A percentile compares a stretch with the other conserved stretches of the same genome.
phyloP scores from a whole-genome alignment of 2,329 filamentous ascomycete genomes.

The Aspergillus floridensis region DNA sequence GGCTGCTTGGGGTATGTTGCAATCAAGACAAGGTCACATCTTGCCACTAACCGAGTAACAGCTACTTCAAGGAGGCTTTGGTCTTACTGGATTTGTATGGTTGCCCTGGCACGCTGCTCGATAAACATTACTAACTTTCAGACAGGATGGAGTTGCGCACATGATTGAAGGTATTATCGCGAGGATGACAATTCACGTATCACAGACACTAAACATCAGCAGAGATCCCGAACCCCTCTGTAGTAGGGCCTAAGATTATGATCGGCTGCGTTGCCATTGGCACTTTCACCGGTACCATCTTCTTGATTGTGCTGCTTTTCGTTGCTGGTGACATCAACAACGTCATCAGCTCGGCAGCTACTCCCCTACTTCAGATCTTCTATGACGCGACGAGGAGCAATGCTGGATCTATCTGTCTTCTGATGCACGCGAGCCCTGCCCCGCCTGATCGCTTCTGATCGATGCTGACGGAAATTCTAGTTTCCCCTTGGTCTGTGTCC shows the following conservation, averaged over 20 bases:
- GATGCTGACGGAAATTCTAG: constrained; percentile 15
- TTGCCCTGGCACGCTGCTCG: constrained; percentile 4
- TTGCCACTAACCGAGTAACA: constrained; percentile 23
- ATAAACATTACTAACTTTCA: neutral
- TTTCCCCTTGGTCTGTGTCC: constrained; percentile 32
- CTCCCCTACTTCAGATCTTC: constrained; percentile 62
- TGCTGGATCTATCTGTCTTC: constrained; percentile 60
- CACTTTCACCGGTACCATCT: constrained; percentile 61
- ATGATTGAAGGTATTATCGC: constrained; percentile 49
- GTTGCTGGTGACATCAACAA: constrained; percentile 57
- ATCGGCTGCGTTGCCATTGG: constrained; percentile 63
- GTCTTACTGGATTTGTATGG: constrained; percentile 53
- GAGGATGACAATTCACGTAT: neutral
- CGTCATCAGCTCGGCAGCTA: constrained; percentile 56
- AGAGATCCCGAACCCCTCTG: constrained; percentile 46
- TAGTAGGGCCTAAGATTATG: constrained; percentile 65
- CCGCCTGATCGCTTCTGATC: too few relatives aligned
- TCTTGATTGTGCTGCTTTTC: constrained; percentile 63
- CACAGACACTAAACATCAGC: constrained; percentile 8
- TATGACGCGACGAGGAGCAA: constrained; percentile 61
- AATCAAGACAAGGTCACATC: neutral
- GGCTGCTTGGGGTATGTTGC: constrained; percentile 42
- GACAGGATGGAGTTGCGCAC: constrained; percentile 45
- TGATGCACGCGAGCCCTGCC: constrained; percentile 48
- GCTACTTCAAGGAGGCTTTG: constrained; percentile 52